Evolutionary conservation across 2,329 filamentous ascomycete species (phyloP).

Genomic region (Apiospora marii): DNA sequence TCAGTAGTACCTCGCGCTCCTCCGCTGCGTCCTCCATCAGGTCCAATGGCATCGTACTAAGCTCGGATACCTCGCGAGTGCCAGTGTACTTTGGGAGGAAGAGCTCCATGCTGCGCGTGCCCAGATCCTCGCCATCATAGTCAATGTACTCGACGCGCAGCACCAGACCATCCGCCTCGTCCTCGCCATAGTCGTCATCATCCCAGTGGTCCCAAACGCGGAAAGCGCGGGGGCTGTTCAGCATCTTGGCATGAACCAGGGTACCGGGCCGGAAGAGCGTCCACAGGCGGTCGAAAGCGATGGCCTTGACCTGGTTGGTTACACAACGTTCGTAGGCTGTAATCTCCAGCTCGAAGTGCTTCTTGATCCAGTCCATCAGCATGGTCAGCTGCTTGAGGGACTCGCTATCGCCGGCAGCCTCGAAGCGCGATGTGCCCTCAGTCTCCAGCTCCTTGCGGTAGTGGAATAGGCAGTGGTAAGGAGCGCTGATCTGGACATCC

Average conservation of each 20-base stretch:
- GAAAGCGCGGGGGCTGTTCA: conserved; percentile 41
- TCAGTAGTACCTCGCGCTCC: conserved; percentile 35
- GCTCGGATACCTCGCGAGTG: conserved; percentile 37
- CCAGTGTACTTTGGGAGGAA: conserved; percentile 40
- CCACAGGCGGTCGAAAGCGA: conserved; percentile 41
- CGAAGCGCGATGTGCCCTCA: conserved; percentile 39
- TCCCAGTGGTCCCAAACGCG: conserved; percentile 31
- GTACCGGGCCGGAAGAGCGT: conserved; percentile 39
- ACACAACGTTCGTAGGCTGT: conserved; percentile 38
- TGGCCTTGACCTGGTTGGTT: conserved; percentile 35
- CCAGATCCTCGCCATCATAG: conserved; percentile 46
- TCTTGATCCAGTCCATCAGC: conserved; percentile 42
- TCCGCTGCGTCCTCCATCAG: conserved; percentile 37
- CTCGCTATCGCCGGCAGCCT: conserved; percentile 34
- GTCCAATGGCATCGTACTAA: conserved; percentile 41
- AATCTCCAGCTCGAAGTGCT: conserved; percentile 43
- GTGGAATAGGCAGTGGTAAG: conserved; percentile 41
- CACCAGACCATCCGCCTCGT: conserved; percentile 34
- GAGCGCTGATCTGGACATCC: conserved; percentile 35
- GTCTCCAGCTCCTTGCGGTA: conserved; percentile 36
- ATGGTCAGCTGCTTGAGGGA: conserved; percentile 38
- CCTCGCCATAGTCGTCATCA: conserved; percentile 38
- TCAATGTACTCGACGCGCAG: conserved; percentile 41
- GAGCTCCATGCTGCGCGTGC: conserved; percentile 35
- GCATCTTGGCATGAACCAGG: conserved; percentile 37